phyloP scores from a whole-genome alignment of 1,284 basidiomycete species.

The Microbotryomycetes sp. region DNA sequence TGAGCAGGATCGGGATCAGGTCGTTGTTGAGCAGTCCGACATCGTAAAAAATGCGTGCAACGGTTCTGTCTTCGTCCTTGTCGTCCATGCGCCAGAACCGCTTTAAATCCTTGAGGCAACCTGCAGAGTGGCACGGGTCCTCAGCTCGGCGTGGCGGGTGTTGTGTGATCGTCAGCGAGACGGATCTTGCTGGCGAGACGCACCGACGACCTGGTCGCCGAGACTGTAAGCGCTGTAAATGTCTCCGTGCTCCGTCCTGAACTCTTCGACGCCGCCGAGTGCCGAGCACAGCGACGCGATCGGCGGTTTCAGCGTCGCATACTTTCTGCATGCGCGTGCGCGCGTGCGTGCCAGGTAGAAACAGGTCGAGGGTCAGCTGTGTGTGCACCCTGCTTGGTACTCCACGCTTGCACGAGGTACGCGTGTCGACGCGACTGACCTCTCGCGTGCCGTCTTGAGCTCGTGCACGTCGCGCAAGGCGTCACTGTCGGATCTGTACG shows the following conservation, averaged over 20 bases:
- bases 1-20: conserved; percentile 71
- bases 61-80: conserved; percentile 85
- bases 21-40: conserved; percentile 75
- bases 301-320: conserved; percentile 18
- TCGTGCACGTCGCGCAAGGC: background rate
- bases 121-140: conserved; percentile 35
- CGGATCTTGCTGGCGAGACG: background rate
- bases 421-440: background rate
- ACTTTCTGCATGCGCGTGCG: background rate
- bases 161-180: too few relatives aligned
- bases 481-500: background rate
- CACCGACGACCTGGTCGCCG: conserved; percentile 34
- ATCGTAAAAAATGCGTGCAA: conserved; percentile 81
- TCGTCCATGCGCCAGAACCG: conserved; percentile 91
- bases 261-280: conserved; percentile 35
- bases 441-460: background rate
- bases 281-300: conserved; percentile 32
- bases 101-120: conserved; percentile 87
- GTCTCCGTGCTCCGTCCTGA: conserved; percentile 24
- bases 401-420: background rate
- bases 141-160: background rate
- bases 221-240: conserved; percentile 33
- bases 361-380: background rate
- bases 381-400: background rate
- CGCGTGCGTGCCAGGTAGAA: background rate